Conservation (phyloP, 441 rosid genomes). For the Brassica balearica region DNA sequence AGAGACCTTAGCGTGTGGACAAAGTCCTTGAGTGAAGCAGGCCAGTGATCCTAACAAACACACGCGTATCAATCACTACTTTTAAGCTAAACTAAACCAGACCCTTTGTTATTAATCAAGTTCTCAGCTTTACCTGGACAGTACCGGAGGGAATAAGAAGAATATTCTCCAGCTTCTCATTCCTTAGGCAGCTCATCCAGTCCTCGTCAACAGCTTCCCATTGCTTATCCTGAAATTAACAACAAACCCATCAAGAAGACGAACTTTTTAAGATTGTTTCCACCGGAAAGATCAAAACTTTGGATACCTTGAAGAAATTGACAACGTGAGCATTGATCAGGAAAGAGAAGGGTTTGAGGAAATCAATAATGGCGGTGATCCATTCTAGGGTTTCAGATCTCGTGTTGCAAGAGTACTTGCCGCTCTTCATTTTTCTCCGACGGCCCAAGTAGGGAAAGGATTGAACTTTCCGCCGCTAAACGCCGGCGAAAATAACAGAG, state of each 20-base stretch:
- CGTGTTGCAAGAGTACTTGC: conserved; percentile 62
- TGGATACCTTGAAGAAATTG: conserved; percentile 74
- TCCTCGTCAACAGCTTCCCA: conserved; percentile 83
- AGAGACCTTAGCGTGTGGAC: conserved; percentile 64
- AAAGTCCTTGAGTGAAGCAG: conserved; percentile 74
- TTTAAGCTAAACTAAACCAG: neutral
- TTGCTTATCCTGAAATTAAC: conserved; percentile 51
- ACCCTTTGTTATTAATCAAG: neutral
- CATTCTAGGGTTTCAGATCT: conserved; percentile 71
- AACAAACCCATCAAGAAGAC: neutral
- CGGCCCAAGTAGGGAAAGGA: neutral
- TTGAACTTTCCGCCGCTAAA: conserved; percentile 33
- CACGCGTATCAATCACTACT: neutral
- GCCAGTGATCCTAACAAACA: conserved; percentile 73
- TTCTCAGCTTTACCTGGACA: conserved; percentile 56
- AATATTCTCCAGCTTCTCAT: conserved; percentile 65
- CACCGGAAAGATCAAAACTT: neutral
- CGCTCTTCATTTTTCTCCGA: conserved; percentile 36
- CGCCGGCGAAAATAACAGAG: conserved; percentile 17
- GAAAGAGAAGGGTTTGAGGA: conserved; percentile 61
- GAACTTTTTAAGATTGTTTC: conserved; percentile 2
- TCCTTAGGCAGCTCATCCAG: conserved; percentile 77
- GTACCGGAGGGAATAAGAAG: conserved; percentile 77
- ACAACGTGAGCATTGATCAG: conserved; percentile 69
- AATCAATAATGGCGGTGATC: conserved; percentile 68